Evolutionary conservation across 208 protist genomes (phyloP).

Genomic region (Acanthamoeba culbertsoni): DNA sequence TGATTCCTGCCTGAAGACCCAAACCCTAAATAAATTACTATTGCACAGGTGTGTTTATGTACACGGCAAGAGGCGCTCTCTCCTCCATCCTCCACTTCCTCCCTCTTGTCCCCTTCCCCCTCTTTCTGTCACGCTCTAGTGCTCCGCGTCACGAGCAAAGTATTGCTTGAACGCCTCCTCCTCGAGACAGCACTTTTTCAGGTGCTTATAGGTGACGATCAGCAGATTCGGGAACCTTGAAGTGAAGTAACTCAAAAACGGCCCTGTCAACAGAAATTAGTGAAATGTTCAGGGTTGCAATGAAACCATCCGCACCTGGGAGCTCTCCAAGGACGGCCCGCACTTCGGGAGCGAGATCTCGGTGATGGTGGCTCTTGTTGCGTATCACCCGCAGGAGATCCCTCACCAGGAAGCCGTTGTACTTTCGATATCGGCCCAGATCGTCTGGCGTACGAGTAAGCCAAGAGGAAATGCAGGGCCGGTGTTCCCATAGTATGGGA

Average conservation of each 20-base stretch:
- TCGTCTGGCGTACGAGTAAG: neutral
- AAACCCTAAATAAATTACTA: too few species aligned
- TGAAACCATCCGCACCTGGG: neutral
- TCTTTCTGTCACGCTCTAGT: neutral
- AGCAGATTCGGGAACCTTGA: neutral
- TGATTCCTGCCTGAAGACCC: too few species aligned
- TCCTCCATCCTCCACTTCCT: too few species aligned
- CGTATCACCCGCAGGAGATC: neutral
- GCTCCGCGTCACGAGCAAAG: neutral
- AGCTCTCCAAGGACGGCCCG: neutral
- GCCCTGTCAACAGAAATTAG: neutral
- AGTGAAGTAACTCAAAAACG: neutral
- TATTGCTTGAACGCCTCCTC: conserved; percentile 7
- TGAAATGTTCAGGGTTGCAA: neutral
- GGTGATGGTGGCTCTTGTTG: conserved; percentile 23
- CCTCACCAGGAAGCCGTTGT: neutral
- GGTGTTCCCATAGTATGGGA: too few species aligned
- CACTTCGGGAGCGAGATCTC: neutral
- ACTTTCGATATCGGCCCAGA: neutral
- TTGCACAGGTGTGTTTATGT: too few species aligned
- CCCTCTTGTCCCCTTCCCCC: too few species aligned
- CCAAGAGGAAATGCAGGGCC: neutral
- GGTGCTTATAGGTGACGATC: neutral
- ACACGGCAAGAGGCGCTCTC: too few species aligned
- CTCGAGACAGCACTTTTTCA: conserved; percentile 20